phyloP scores from a whole-genome alignment of 495 filamentous ascomycete species.

The Niebla homalea region DNA sequence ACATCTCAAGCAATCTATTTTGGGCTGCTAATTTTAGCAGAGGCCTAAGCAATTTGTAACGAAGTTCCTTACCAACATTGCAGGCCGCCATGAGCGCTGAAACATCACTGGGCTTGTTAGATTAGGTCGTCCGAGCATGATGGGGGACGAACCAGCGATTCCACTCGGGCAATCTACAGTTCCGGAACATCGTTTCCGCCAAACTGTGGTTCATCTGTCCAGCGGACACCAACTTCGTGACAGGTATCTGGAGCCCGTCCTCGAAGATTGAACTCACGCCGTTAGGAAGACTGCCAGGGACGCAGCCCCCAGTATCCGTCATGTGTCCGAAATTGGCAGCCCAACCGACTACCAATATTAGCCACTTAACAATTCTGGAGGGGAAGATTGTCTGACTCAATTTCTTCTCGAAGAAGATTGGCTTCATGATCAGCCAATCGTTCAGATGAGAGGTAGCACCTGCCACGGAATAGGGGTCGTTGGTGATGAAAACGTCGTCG shows the following conservation, averaged over 20 bases:
- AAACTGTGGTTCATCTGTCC: constrained; percentile 32
- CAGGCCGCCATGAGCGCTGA: constrained; percentile 35
- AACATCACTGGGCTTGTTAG: constrained; percentile 22
- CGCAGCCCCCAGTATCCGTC: constrained; percentile 38
- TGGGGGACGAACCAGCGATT: constrained; percentile 16
- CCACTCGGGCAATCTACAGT: constrained; percentile 37
- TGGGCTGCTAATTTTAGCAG: constrained; percentile 6
- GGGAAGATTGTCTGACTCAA: constrained; percentile 10
- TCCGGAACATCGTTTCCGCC: constrained; percentile 33
- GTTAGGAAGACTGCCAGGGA: constrained; percentile 39
- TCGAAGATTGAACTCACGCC: constrained; percentile 38
- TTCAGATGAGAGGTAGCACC: constrained; percentile 37
- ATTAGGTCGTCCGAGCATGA: too few relatives aligned
- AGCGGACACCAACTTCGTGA: constrained; percentile 32
- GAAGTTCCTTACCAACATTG: constrained; percentile 29
- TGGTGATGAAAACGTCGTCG: constrained; percentile 38
- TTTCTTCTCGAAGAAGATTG: constrained; percentile 30
- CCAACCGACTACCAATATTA: constrained; percentile 24
- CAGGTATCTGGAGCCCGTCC: constrained; percentile 38
- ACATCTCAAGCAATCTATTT: constrained; percentile 23
- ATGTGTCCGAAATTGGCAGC: constrained; percentile 39
- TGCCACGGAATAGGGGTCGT: constrained; percentile 36
- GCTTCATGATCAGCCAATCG: constrained; percentile 34
- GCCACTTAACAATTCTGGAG: not conserved
- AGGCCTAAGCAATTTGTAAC: too few relatives aligned